phyloP scores from a whole-genome alignment of 441 rosid species.

The Euphorbia celastroides region DNA sequence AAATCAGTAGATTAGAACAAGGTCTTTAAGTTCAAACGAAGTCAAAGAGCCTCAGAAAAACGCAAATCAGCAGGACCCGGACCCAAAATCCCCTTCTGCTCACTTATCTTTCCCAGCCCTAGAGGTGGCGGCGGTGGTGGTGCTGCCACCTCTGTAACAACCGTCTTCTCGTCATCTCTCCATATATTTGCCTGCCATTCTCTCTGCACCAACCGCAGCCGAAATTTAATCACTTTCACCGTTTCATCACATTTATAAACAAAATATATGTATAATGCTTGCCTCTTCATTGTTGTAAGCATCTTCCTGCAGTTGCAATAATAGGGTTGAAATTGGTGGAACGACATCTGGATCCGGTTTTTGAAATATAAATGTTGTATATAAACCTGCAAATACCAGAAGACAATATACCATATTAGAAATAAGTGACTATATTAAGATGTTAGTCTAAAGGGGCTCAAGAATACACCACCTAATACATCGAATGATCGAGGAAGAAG shows the following conservation, averaged over 20 bases:
- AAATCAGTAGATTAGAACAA: too few species aligned
- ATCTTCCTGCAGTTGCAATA: conserved; percentile 40
- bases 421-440: conserved; percentile 4
- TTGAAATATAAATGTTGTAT: conserved; percentile 79
- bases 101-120: conserved; percentile 90
- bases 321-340: conserved; percentile 76
- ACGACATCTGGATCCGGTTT: conserved; percentile 91
- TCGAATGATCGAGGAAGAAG: conserved; percentile 86
- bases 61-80: conserved; percentile 97
- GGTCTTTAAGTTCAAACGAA: too few species aligned
- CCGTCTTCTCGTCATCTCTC: conserved; percentile 59
- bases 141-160: conserved; percentile 21
- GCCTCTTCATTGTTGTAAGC: conserved; percentile 64
- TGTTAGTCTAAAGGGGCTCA: conserved; percentile 10
- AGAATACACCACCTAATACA: conserved; percentile 50
- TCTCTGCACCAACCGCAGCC: conserved; percentile 30
- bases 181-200: conserved; percentile 40
- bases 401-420: too few species aligned
- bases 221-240: not conserved
- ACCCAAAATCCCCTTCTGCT: conserved; percentile 91
- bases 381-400: conserved; percentile 50
- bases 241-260: not conserved
- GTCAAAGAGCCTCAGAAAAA: conserved; percentile 65
- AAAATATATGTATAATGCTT: too few species aligned
- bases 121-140: conserved; percentile 24